Conservation (phyloP, 2,329 filamentous ascomycete genomes). For the Parastagonospora nodorum region DNA sequence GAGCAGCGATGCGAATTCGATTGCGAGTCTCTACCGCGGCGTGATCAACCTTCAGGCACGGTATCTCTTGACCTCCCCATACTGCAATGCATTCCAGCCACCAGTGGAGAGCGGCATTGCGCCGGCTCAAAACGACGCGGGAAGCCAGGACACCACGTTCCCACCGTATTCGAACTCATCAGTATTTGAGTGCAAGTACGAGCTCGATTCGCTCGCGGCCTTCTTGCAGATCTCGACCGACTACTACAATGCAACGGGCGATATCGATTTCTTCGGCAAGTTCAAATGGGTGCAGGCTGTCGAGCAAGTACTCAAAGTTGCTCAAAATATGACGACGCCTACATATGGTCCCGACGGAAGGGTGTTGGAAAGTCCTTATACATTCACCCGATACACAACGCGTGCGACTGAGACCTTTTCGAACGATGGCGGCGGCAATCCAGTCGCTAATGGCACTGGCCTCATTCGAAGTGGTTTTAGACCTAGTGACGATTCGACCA, state of each 20-base stretch:
- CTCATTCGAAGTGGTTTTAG: slow-evolving; percentile 57
- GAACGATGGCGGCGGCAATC: slow-evolving; percentile 60
- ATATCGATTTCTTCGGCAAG: slow-evolving; percentile 54
- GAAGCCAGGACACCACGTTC: slow-evolving; percentile 49
- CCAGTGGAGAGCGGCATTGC: slow-evolving; percentile 53
- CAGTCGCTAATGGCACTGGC: slow-evolving; percentile 54
- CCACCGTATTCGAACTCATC: slow-evolving; percentile 50
- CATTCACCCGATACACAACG: slow-evolving; percentile 50
- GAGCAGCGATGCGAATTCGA: slow-evolving; percentile 59
- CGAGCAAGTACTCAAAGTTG: slow-evolving; percentile 51
- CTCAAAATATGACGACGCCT: slow-evolving; percentile 53
- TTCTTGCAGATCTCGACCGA: slow-evolving; percentile 56
- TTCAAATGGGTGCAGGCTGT: slow-evolving; percentile 55
- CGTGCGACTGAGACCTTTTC: slow-evolving; percentile 55
- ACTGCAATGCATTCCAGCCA: slow-evolving; percentile 60
- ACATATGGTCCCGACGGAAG: slow-evolving; percentile 55
- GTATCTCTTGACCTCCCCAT: slow-evolving; percentile 66
- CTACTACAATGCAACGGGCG: slow-evolving; percentile 57
- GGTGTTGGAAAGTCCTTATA: slow-evolving; percentile 52
- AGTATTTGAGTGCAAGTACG: slow-evolving; percentile 61
- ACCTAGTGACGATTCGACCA: slow-evolving; percentile 57
- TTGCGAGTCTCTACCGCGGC: slow-evolving; percentile 71
- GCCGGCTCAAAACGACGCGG: slow-evolving; percentile 46
- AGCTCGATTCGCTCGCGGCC: slow-evolving; percentile 58
- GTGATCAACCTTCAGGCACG: slow-evolving; percentile 74